phyloP scores from a whole-genome alignment of 2,329 filamentous ascomycete species.

The Neocatenulostroma microsporum region DNA sequence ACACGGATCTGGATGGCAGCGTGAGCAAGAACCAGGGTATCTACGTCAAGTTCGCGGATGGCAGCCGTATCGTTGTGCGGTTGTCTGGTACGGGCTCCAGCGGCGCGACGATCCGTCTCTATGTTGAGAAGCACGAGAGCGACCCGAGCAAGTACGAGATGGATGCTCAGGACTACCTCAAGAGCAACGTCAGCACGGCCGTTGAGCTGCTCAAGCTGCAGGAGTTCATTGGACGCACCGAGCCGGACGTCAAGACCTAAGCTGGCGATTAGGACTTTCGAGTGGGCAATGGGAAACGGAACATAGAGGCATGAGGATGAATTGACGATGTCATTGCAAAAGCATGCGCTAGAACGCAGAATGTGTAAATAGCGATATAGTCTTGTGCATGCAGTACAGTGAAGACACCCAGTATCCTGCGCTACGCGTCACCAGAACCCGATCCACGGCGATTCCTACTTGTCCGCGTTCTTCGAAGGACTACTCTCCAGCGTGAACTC shows the following conservation, averaged over 20 bases:
- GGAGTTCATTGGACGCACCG: constrained; percentile 82
- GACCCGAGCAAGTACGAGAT: constrained; percentile 69
- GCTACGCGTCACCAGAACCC: background rate
- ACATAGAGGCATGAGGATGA: background rate
- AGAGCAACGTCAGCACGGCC: constrained; percentile 79
- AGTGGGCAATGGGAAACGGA: no score
- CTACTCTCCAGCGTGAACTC: constrained; percentile 27
- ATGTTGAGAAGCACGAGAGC: constrained; percentile 89
- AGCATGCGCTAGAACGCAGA: background rate
- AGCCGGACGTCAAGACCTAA: constrained; percentile 95
- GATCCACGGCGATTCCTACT: constrained; percentile 7
- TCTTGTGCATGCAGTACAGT: constrained; percentile 3
- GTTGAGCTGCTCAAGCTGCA: constrained; percentile 84
- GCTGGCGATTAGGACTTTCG: no score
- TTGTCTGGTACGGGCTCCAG: constrained; percentile 92
- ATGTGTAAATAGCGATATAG: constrained; percentile 14
- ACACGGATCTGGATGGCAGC: constrained; percentile 96
- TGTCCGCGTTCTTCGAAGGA: constrained; percentile 21
- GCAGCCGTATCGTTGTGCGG: constrained; percentile 89
- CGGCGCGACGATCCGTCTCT: constrained; percentile 91
- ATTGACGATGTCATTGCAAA: background rate
- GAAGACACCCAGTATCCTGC: background rate
- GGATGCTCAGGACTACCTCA: constrained; percentile 89
- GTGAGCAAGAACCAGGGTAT: constrained; percentile 94
- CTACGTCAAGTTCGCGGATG: constrained; percentile 88